Percentiles rank a stretch among this genome's conserved stretches.
Evolutionary conservation across 169 alveolate species (phyloP).

Genomic region (Cryptosporidium parvum): DNA sequence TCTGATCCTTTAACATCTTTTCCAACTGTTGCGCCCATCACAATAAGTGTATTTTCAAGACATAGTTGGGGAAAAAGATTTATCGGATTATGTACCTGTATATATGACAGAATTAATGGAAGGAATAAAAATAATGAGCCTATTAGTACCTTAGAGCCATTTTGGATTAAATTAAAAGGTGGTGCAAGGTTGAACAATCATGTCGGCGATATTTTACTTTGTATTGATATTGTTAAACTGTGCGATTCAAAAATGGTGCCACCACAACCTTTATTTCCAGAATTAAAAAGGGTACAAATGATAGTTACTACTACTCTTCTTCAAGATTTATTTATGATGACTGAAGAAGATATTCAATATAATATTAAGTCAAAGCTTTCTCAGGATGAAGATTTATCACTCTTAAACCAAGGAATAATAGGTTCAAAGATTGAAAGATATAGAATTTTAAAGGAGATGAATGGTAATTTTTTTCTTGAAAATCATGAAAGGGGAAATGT

Average conservation of each 20-base stretch:
- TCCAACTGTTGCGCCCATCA: slow-evolving; percentile 82
- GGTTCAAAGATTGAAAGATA: slow-evolving; percentile 63
- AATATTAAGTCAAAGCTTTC: slow-evolving; percentile 34
- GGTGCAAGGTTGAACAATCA: slow-evolving; percentile 78
- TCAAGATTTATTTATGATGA: slow-evolving; percentile 65
- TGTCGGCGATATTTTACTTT: slow-evolving; percentile 84
- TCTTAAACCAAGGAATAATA: slow-evolving; percentile 55
- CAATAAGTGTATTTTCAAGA: slow-evolving; percentile 77
- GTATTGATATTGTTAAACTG: slow-evolving; percentile 85
- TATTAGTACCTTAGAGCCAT: slow-evolving; percentile 78
- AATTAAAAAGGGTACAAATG: slow-evolving; percentile 79
- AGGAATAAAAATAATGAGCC: slow-evolving; percentile 62
- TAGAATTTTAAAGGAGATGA: slow-evolving; percentile 11
- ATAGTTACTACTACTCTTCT: slow-evolving; percentile 57
- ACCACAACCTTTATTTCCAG: slow-evolving; percentile 88
- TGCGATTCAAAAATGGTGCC: slow-evolving; percentile 86
- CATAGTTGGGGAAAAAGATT: slow-evolving; percentile 81
- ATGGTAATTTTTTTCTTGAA: slow-evolving; percentile 51
- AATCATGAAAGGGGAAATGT: slow-evolving; percentile 59
- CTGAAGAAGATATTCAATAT: slow-evolving; percentile 34
- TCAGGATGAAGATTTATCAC: background rate
- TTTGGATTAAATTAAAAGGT: slow-evolving; percentile 89
- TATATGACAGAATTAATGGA: slow-evolving; percentile 79
- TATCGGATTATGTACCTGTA: slow-evolving; percentile 81
- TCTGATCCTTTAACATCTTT: slow-evolving; percentile 80